These are phyloP conservation scores for Schizophyllum amplum DNA, from an alignment of 1,284 basidiomycete genomes.

Conservation along the genomic window DNA sequence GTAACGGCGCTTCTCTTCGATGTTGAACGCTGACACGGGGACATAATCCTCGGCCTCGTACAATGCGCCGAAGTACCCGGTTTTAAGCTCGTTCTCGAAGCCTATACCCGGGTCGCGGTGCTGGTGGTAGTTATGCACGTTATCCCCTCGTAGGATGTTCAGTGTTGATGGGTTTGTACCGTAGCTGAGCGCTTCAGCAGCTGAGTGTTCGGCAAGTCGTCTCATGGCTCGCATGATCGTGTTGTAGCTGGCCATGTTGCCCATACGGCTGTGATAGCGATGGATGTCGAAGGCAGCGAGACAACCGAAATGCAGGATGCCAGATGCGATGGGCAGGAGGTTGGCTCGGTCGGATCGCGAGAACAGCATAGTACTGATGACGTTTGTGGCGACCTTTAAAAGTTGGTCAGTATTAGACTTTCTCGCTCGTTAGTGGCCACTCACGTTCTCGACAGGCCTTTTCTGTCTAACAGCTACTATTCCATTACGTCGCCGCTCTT, in stretches of 20 bases:
- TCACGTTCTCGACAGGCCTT: background rate
- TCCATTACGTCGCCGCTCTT: background rate
- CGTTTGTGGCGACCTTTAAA: background rate
- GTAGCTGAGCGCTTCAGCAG: background rate
- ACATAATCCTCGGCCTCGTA: constrained; percentile 10
- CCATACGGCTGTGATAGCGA: background rate
- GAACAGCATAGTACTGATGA: background rate
- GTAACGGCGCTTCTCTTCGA: constrained; percentile 13
- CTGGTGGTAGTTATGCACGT: constrained; percentile 15
- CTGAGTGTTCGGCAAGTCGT: background rate
- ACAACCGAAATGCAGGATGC: background rate
- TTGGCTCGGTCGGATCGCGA: background rate
- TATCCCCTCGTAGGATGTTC: constrained; percentile 13
- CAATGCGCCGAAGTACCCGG: constrained; percentile 16
- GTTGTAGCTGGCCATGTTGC: background rate
- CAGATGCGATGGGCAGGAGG: background rate
- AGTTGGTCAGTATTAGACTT: background rate
- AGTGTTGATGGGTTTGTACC: background rate
- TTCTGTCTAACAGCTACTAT: background rate
- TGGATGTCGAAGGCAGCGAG: background rate
- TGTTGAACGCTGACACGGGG: constrained; percentile 9
- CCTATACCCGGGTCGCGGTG: constrained; percentile 16
- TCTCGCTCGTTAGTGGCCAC: background rate
- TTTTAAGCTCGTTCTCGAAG: constrained; percentile 15
- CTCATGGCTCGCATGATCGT: background rate